These are phyloP conservation scores for Phytophthora crassamura DNA, from an alignment of 352 stramenopile genomes.

Conservation along the genomic window DNA sequence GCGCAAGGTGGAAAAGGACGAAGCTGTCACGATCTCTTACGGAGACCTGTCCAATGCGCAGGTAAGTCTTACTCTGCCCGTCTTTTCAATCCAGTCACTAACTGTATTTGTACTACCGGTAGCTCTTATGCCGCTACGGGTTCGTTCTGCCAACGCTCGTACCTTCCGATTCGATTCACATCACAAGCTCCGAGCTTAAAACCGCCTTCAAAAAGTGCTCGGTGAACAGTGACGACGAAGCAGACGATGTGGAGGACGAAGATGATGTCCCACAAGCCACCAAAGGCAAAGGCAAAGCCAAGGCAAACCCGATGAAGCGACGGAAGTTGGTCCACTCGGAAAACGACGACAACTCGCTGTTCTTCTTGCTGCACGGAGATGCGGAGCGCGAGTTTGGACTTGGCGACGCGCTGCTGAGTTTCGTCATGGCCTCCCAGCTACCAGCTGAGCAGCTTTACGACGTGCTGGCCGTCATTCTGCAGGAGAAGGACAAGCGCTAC, in stretches of 20 bases:
- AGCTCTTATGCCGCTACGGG: conserved; percentile 75
- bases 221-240: conserved; percentile 35
- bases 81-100: neutral
- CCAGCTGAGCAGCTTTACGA: conserved; percentile 73
- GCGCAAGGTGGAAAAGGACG: conserved; percentile 47
- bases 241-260: conserved; percentile 27
- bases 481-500: conserved; percentile 72
- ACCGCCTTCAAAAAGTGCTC: conserved; percentile 38
- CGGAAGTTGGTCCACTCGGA: conserved; percentile 47
- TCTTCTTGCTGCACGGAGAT: conserved; percentile 65
- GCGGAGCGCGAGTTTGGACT: conserved; percentile 67
- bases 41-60: conserved; percentile 76
- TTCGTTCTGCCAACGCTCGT: conserved; percentile 58
- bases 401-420: conserved; percentile 64
- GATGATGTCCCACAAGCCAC: conserved; percentile 9
- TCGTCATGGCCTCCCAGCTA: conserved; percentile 60
- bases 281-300: conserved; percentile 26
- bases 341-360: conserved; percentile 36
- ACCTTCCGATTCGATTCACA: conserved; percentile 58
- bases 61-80: conserved; percentile 30
- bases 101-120: conserved; percentile 9
- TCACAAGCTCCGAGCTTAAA: conserved; percentile 56
- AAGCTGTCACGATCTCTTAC: conserved; percentile 77
- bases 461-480: conserved; percentile 61
- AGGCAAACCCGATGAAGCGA: conserved; percentile 49